Base-by-base conservation (phyloP, 139 green algal genomes). In the Pleodorina starrii region DNA sequence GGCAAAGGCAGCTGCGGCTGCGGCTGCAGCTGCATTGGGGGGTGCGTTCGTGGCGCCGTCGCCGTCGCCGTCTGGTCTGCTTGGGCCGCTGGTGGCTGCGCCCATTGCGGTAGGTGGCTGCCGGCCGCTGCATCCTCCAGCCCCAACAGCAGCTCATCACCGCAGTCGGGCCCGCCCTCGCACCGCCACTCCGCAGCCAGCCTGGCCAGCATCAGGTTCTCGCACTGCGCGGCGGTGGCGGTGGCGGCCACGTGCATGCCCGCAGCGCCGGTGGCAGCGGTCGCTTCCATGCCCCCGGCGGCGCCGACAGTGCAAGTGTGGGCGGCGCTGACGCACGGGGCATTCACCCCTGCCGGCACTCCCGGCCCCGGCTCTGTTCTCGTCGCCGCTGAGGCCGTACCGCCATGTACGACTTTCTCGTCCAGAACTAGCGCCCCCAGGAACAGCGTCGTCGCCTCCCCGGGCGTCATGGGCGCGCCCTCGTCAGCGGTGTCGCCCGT, bases 121-220 rank as follows among this genome's bases (percentile, higher is more conserved):
- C 68, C 72, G 1, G 72, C 72, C 72, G 72, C 72, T 21, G 68
- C 68, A 2, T 76, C 68, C 16, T 80, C 72, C 21, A 80, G 40
- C 1, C 35, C 72, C 72, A 80, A 12, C 19, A 80, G 42, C 72
- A 59, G 42, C 29, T 54, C 42, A 36, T 57, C 72, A 40, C 1
- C 17, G 40, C 72, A 5, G 72, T 80, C 72, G 43, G 42, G 72
- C 17, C n/a, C 43, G 5, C 43, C 48, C 76, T 84, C 76, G 2
- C 32, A n/a, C 32, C 23, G 48, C 76, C 76, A 84, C 32, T 69
- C 42, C 19, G 48, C 76, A 36, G 76, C 76, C 17, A 84, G 50
- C 7, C 42, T 54, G 1, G 76, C 76, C 16, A 82, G n/a, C 35
- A 77, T n/a, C 36, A 77, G 69, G 36, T 10, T 46, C 1, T 77